Conservation (phyloP, 257 asterid genomes). For the Osmanthus fragrans region DNA sequence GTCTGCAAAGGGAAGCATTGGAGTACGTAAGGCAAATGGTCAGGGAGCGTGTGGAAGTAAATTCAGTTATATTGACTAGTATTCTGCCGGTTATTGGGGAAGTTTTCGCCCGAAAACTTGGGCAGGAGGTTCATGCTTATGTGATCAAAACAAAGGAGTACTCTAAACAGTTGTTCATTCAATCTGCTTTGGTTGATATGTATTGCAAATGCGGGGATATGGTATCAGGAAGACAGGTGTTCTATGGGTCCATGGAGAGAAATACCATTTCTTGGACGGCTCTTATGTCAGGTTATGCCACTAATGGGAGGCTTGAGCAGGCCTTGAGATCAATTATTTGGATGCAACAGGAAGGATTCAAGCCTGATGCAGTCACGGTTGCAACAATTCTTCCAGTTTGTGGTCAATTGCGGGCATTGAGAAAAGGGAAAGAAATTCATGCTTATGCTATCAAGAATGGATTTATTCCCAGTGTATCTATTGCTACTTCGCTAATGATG, state of each 20-base stretch:
- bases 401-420: constrained; percentile 62
- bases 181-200: constrained; percentile 85
- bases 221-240: constrained; percentile 75
- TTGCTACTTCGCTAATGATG: constrained; percentile 82
- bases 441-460: constrained; percentile 64
- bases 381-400: constrained; percentile 94
- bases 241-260: constrained; percentile 67
- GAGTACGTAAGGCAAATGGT: constrained; percentile 69
- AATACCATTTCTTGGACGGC: constrained; percentile 86
- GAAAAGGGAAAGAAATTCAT: constrained; percentile 78
- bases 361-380: constrained; percentile 77
- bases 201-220: constrained; percentile 89
- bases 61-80: constrained; percentile 74
- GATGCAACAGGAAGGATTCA: constrained; percentile 97
- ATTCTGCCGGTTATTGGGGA: constrained; percentile 77
- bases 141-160: constrained; percentile 73
- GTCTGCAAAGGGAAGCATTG: constrained; percentile 70
- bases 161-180: constrained; percentile 62
- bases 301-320: constrained; percentile 77
- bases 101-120: constrained; percentile 50
- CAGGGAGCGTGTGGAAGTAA: constrained; percentile 52
- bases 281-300: constrained; percentile 74
- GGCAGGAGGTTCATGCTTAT: constrained; percentile 84
- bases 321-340: constrained; percentile 73
- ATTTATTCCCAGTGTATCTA: constrained; percentile 46